phyloP scores from a whole-genome alignment of 176 grass and related monocot genomes.

The Cenchrus fungigraminus region DNA sequence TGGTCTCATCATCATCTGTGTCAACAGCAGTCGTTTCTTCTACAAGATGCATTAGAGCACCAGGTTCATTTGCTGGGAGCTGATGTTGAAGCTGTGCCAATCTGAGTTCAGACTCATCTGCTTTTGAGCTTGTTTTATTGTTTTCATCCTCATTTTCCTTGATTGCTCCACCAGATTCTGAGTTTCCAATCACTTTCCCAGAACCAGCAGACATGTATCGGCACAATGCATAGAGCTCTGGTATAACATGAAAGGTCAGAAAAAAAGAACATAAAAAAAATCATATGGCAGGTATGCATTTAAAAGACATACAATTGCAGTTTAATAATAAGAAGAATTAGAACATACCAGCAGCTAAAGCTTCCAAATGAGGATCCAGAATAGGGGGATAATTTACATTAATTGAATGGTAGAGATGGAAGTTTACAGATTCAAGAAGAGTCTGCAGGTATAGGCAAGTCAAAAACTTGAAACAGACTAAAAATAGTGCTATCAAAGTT shows the following conservation, averaged over 20 bases:
- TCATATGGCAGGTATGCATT: background rate
- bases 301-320: background rate
- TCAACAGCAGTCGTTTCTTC: constrained; percentile 73
- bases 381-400: constrained; percentile 97
- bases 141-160: constrained; percentile 51
- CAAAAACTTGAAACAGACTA: constrained; percentile 32
- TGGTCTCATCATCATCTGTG: constrained; percentile 59
- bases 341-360: constrained; percentile 82
- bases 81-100: constrained; percentile 94
- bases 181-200: constrained; percentile 46
- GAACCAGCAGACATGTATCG: constrained; percentile 73
- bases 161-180: constrained; percentile 34
- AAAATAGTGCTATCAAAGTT: background rate
- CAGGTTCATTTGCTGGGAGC: constrained; percentile 90
- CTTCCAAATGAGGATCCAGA: constrained; percentile 86
- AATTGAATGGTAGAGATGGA: constrained; percentile 99
- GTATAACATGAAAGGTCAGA: constrained; percentile 35
- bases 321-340: constrained; percentile 13
- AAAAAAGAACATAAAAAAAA: constrained; percentile 10
- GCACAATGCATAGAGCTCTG: constrained; percentile 92
- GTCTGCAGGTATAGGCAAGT: constrained; percentile 64
- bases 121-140: constrained; percentile 48
- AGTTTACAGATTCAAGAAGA: constrained; percentile 94
- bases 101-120: constrained; percentile 83
- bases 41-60: constrained; percentile 89